Percentiles rank a stretch among this genome's conserved stretches.
Evolutionary conservation across 768 basidiomycete species (phyloP).

Genomic region (Clitopilus hobsonii): DNA sequence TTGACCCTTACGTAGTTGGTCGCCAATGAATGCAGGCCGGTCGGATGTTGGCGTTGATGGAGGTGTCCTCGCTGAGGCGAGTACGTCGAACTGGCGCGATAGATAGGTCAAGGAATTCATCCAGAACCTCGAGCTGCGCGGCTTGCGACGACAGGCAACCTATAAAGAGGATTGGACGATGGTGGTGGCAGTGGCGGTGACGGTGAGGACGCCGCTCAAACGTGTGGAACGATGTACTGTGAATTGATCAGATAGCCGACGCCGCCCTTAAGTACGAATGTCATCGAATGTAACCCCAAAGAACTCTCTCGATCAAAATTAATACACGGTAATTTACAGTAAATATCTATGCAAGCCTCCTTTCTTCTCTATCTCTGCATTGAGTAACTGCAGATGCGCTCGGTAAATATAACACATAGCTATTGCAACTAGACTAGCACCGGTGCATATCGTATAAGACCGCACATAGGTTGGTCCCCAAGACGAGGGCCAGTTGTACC

Average conservation of each 20-base stretch:
- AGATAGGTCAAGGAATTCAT: conserved; percentile 86
- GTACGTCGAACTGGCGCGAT: conserved; percentile 77
- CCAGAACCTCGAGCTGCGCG: conserved; percentile 3
- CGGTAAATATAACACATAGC: conserved; percentile 50
- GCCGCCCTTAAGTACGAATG: not conserved
- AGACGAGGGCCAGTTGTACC: conserved; percentile 59
- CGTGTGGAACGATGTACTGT: conserved; percentile 5
- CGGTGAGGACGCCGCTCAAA: conserved; percentile 8
- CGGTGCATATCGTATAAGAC: conserved; percentile 73
- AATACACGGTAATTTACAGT: conserved; percentile 22
- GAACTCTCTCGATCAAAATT: conserved; percentile 7
- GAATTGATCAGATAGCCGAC: conserved; percentile 1
- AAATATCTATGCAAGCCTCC: conserved; percentile 49
- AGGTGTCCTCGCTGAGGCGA: conserved; percentile 56
- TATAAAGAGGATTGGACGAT: conserved; percentile 1
- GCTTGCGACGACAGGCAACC: conserved; percentile 5
- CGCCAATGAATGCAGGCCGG: conserved; percentile 22
- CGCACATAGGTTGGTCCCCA: conserved; percentile 69
- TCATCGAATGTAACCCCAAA: not conserved
- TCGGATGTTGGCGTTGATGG: conserved; percentile 50
- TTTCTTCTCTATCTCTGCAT: conserved; percentile 36
- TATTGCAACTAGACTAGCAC: conserved; percentile 45
- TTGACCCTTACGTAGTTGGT: conserved; percentile 15
- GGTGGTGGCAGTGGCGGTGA: conserved; percentile 4
- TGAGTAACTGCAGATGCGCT: conserved; percentile 31